A percentile compares a stretch with the other conserved stretches of the same genome.
Evolutionary conservation across 83 land plant genomes (phyloP).

Genomic region (Larix sibirica): DNA sequence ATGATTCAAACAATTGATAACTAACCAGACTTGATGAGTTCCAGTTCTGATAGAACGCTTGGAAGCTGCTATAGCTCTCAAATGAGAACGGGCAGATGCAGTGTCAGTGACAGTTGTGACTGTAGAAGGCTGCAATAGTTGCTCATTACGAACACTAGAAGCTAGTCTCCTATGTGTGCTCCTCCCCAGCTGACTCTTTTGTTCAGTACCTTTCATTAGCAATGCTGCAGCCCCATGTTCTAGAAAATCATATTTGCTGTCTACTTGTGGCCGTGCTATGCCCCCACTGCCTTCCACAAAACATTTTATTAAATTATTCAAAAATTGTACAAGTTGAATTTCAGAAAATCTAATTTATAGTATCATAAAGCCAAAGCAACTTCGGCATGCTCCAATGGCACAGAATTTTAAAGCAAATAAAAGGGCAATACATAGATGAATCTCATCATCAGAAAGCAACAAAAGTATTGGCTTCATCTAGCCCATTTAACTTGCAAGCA

Average conservation of each 20-base stretch:
- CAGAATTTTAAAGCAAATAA: neutral
- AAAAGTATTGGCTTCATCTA: neutral
- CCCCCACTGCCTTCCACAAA: conserved; percentile 69
- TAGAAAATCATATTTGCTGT: conserved; percentile 55
- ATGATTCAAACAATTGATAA: conserved; percentile 7
- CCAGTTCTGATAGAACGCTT: conserved; percentile 75
- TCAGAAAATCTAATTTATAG: neutral
- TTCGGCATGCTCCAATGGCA: neutral
- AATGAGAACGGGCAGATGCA: conserved; percentile 74
- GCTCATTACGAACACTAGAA: conserved; percentile 46
- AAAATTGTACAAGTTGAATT: neutral
- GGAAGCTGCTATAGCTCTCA: conserved; percentile 85
- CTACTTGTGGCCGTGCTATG: conserved; percentile 54
- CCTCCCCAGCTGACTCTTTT: conserved; percentile 48
- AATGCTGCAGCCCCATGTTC: conserved; percentile 95
- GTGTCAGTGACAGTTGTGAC: conserved; percentile 62
- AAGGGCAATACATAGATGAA: neutral
- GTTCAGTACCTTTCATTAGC: conserved; percentile 62
- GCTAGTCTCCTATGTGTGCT: conserved; percentile 27
- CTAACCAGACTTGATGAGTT: conserved; percentile 74
- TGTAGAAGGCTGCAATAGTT: conserved; percentile 83
- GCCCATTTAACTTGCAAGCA: neutral
- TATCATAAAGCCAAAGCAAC: neutral
- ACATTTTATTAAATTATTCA: neutral
- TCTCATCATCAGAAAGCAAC: neutral